Evolutionary conservation across 2,329 filamentous ascomycete genomes (phyloP).

Genomic region (Metarhizium guizhouense): DNA sequence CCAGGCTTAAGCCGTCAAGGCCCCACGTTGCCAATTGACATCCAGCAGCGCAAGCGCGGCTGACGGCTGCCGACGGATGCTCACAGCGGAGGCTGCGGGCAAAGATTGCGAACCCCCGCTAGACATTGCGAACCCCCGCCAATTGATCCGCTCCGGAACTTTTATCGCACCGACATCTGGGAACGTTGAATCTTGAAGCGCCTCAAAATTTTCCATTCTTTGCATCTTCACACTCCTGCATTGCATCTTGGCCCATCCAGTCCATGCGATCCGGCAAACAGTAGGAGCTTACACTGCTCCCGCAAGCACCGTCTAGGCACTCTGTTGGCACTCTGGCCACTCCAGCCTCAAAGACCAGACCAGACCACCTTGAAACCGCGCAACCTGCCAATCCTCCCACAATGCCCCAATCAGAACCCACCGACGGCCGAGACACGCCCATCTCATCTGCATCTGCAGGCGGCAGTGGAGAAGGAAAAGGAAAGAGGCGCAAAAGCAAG

Average conservation of each 20-base stretch:
- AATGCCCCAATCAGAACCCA: slow-evolving; percentile 1
- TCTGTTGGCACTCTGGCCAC: too few species aligned
- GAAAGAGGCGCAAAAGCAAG: slow-evolving; percentile 6
- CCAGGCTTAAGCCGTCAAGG: too few species aligned
- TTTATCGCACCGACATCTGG: neutral
- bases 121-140: neutral
- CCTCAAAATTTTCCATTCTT: neutral
- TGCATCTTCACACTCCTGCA: neutral
- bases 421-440: slow-evolving; percentile 5
- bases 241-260: neutral
- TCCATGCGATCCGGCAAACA: neutral
- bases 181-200: neutral
- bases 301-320: too few species aligned
- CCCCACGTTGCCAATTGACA: too few species aligned
- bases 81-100: too few species aligned
- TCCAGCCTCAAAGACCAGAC: neutral
- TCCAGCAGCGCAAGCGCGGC: too few species aligned
- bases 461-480: neutral
- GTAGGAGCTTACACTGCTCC: too few species aligned
- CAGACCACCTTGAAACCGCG: neutral
- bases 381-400: neutral
- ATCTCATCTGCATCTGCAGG: neutral
- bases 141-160: neutral
- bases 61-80: too few species aligned
- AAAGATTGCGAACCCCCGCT: neutral